Conservation (phyloP, 208 protist species). For the Acanthamoeba triangularis region DNA sequence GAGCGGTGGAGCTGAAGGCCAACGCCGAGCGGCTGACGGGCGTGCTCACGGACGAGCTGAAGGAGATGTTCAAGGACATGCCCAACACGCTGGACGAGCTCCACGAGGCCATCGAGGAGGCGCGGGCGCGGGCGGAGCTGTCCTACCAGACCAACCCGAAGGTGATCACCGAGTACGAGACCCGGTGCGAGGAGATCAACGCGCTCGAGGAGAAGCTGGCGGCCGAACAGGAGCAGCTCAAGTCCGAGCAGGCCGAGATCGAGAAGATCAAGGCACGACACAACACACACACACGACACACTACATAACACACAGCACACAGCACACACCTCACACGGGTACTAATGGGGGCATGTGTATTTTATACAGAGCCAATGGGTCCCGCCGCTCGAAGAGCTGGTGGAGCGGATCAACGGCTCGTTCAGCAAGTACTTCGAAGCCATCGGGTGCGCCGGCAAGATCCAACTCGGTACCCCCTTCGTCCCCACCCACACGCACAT, state of each 20-base stretch:
- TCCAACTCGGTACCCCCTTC: conserved; percentile 68
- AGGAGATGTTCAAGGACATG: background rate
- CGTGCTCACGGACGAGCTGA: conserved; percentile 5
- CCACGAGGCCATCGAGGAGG: conserved; percentile 49
- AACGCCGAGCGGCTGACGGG: conserved; percentile 1
- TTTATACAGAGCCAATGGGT: conserved; percentile 67
- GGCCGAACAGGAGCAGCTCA: background rate
- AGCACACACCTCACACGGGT: too few species aligned
- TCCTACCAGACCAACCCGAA: conserved; percentile 75
- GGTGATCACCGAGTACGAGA: conserved; percentile 81
- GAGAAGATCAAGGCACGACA: background rate
- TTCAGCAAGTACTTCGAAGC: conserved; percentile 82
- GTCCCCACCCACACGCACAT: background rate
- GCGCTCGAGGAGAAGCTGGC: conserved; percentile 1
- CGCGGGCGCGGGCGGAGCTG: conserved; percentile 12
- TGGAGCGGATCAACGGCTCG: conserved; percentile 70
- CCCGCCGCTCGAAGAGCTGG: conserved; percentile 72
- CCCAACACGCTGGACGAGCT: conserved; percentile 77
- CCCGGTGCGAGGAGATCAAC: conserved; percentile 79
- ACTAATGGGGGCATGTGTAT: background rate
- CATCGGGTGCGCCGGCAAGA: conserved; percentile 83
- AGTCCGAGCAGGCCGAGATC: background rate
- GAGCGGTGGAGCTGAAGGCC: background rate
- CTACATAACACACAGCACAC: too few species aligned
- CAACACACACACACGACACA: background rate